A percentile compares a stretch with the other conserved stretches of the same genome.
Evolutionary conservation across 2,329 filamentous ascomycete genomes (phyloP).

Genomic region (Rosellinia necatrix): DNA sequence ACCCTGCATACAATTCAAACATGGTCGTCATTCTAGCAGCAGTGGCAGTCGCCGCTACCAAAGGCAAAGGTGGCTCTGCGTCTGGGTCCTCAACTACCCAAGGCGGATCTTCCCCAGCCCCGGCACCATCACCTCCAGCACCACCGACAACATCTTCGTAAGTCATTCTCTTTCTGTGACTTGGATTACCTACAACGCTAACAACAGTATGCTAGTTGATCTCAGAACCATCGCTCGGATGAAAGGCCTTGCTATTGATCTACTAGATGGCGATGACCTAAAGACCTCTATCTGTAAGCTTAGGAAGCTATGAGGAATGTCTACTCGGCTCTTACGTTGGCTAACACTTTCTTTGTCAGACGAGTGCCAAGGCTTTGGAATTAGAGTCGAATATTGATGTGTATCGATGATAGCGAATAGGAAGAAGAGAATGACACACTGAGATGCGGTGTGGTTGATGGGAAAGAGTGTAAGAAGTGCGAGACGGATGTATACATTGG

Average conservation of each 20-base stretch:
- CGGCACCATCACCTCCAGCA: conserved; percentile 7
- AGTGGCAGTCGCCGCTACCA: conserved; percentile 16
- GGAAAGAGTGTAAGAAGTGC: too few relatives aligned
- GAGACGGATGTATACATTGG: too few relatives aligned
- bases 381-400: too few relatives aligned
- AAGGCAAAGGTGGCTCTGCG: conserved; percentile 9
- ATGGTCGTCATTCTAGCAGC: conserved; percentile 29
- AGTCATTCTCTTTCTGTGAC: neutral
- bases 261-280: neutral
- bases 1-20: neutral
- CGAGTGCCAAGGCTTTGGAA: too few relatives aligned
- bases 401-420: too few relatives aligned
- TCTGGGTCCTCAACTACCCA: conserved; percentile 18
- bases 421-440: too few relatives aligned
- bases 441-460: too few relatives aligned
- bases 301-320: neutral
- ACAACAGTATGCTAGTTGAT: conserved; percentile 2
- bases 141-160: conserved; percentile 16
- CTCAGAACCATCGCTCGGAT: neutral
- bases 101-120: conserved; percentile 13
- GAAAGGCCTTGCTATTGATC: neutral
- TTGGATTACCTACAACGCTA: neutral
- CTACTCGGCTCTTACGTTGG: too few relatives aligned
- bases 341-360: too few relatives aligned
- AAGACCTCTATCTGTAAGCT: neutral